Evolutionary conservation across 805 yeast species (phyloP), one percentile per base, ranked within the genome.

Genomic region (Myxozyma lipomycoides): DNA sequence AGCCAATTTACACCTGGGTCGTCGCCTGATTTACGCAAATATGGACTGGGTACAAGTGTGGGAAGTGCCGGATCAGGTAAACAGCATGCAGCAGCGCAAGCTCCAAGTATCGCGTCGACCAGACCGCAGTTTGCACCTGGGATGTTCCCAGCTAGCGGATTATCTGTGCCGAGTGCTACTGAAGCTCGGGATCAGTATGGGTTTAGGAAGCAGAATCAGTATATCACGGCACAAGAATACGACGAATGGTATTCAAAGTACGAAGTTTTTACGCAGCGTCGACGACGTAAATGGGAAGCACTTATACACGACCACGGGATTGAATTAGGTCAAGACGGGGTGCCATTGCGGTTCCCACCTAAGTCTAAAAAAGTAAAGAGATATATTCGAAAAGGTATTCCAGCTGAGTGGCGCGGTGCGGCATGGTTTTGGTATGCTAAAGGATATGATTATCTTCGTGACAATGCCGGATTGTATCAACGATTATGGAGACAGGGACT

Each of bases 381-480:
- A 51, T 83, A 86, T 62, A 79, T 93, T 10, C 77, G 97, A 49
- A 86, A 86, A 65, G 98, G 98, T 10, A 83, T 91, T 9, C 98
- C 98, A 0, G 90, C 96, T 0, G 96, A 88, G 64, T 91, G 96
- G 97, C 73, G 98, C 59, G 98, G 98, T 1, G 78, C 79, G 58
- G 96, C 97, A 0, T 91, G 98, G 98, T 91, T 93, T 75, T 83
- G 81, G 72, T 91, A 86, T 67, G 95, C 95, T 6, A 82, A 82
- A 23, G 98, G 98, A 2, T 76, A 81, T 48, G 93, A 86, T 46
- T 55, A 60, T 37, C 68, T 70, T n/a, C 26, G 19, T 12, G 51
- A 45, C 19, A 81, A 90, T 63, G 71, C 71, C 15, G 96, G 95
- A 1, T 76, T 86, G 1, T 93, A 90, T 66, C 86, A 81, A 40